Percentiles rank a stretch among this genome's conserved stretches.
phyloP scores from a whole-genome alignment of 1,139 yeast genomes.

The Lizanozyma gosingica region DNA sequence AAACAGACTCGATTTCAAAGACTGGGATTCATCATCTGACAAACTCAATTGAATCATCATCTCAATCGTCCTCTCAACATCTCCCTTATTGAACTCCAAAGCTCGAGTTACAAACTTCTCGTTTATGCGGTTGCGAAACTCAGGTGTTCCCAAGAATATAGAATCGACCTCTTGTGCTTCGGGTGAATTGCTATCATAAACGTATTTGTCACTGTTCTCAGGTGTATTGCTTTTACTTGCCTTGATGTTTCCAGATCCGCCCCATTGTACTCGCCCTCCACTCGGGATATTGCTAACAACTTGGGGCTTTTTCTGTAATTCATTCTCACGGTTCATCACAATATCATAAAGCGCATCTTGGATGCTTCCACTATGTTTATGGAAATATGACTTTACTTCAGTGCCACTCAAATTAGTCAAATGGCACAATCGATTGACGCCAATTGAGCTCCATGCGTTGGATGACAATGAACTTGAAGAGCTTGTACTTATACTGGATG shows the following conservation, averaged over 20 bases:
- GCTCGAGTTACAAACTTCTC: background rate
- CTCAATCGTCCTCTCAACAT: background rate
- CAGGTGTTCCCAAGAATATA: background rate
- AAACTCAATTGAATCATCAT: background rate
- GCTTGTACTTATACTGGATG: too few species aligned
- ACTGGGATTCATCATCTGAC: background rate
- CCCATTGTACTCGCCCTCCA: background rate
- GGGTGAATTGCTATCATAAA: background rate
- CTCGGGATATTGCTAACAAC: background rate
- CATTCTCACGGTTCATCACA: background rate
- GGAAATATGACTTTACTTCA: background rate
- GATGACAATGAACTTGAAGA: too few species aligned
- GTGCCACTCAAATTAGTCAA: background rate
- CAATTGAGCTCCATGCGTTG: background rate
- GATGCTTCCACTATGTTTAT: background rate
- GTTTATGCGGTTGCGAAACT: background rate
- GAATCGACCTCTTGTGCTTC: background rate
- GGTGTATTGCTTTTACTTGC: background rate
- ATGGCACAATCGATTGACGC: background rate
- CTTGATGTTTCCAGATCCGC: background rate
- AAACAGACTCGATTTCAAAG: too few species aligned
- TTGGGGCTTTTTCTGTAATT: background rate
- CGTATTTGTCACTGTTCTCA: background rate
- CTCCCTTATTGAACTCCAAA: background rate
- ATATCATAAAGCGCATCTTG: background rate